Base-by-base conservation (phyloP, 805 yeast genomes). In the Torulaspora gathmanii region DNA sequence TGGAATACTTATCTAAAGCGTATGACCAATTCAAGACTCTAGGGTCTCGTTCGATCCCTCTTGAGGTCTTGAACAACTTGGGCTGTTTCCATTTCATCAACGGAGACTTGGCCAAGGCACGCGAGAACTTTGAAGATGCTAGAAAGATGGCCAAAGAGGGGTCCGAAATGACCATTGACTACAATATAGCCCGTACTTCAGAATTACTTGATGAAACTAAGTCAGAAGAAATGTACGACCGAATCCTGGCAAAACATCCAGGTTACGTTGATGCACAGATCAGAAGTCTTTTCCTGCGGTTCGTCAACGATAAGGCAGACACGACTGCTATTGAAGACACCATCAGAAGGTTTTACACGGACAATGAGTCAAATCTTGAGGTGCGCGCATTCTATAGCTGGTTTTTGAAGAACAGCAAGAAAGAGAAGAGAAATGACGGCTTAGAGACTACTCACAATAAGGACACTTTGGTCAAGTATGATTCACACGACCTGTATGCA, bases 341-440 rank as follows among this genome's bases (percentile, higher is more conserved):
- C 49, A 70, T 87, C 47, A 72, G 76, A 33, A 58, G 69, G 2
- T 67, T 93, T 4, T 65, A 91, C 40, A 65, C 68, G 3, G 65
- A 71, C 11, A 72, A 78, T 49, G 74, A 79, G 1, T 77, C 79
- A 8, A 78, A 87, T 58, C 68, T 88, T 49, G 96, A 90, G 61
- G 81, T 87, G 2, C 80, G 99, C 50, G 84, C 98, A 0, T 85
- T 93, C 55, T 87, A 85, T 63, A 93, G 95, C 26, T 93, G 98
- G 97, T 87, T 79, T 58, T 70, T 89, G 54, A 71, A 67, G 49
- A 78, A 77, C 48, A 73, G 73, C 53, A 76, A 72, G 51, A 44
- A 49, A 3, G 54, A 59, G 11, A 75, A 73, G 13, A 73, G 72
- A 43, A 68, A 66, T n/a, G 68, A 68, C 33, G 83, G 78, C 51